Base-by-base conservation (phyloP, 176 grass and related monocot genomes). In the Rhynchospora pubera region DNA sequence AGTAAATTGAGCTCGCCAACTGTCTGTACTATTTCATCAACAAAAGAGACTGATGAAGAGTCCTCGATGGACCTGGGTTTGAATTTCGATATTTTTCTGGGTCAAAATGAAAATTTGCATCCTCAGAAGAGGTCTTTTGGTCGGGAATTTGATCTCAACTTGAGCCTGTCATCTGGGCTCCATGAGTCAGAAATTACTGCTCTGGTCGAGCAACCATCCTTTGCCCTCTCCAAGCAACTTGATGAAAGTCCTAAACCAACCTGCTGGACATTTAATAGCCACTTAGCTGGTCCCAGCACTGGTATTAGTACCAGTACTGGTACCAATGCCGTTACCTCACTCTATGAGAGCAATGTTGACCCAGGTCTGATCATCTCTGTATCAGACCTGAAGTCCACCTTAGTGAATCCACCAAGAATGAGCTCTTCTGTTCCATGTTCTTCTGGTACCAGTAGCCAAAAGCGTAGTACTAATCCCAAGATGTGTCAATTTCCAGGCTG, bases 401-500 rank as follows among this genome's bases (percentile, higher is more conserved):
- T 90, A 57, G 46, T 89, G 56, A 83, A 66, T 82, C 79, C 44
- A 21, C 45, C 80, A 87, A 90, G 58, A 65, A 50, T 84, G 82
- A 90, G 86, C 85, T 88, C 60, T 74, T 74, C 65, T 14, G 79
- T 83, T 88, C 81, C 75, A 57, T 90, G 84, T 85, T 85, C 82
- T 89, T 95, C 89, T 77, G 84, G 62, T 75, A 77, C 39, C 68
- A 86, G 30, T 72, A 83, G 80, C 44, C 91, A 85, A 50, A 83
- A 81, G 66, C 79, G 77, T 7, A 80, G 44, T 52, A 81, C 6
- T 58, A 95, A 74, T 55, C 57, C 79, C 46, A 95, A 89, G 83
- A 84, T 67, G 56, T 99, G 93, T 67, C 89, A 93, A 81, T 93
- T 90, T 70, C 91, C 85, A 59, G 97, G 97, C 30, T 99, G 97